phyloP scores from a whole-genome alignment of 75 land plant species.

The Pinus albicaulis region DNA sequence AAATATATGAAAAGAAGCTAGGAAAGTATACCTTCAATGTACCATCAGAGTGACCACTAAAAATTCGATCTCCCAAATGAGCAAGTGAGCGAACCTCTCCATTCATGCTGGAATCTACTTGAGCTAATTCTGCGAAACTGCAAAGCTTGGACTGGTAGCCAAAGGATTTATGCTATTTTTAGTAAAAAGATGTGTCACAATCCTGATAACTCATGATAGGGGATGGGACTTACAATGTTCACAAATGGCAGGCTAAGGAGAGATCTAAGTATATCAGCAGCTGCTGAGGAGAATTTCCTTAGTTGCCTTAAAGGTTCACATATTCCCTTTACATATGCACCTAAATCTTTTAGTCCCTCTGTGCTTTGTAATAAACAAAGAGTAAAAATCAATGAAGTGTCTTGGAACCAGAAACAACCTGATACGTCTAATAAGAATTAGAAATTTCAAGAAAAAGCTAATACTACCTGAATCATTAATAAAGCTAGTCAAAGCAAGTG shows the following conservation, averaged over 20 bases:
- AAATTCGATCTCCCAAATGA: conserved; percentile 34
- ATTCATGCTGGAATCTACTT: conserved; percentile 42
- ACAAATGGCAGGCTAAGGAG: conserved; percentile 30
- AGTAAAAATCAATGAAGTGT: background rate
- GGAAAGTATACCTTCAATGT: conserved; percentile 43
- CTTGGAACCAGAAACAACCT: background rate
- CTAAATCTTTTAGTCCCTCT: conserved; percentile 43
- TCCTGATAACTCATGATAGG: background rate
- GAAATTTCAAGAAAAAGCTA: background rate
- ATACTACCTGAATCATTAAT: conserved; percentile 44
- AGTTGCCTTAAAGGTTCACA: conserved; percentile 48
- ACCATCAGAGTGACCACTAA: conserved; percentile 72
- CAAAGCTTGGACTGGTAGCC: conserved; percentile 37
- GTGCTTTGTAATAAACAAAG: conserved; percentile 4
- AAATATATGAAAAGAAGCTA: background rate
- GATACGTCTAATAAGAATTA: background rate
- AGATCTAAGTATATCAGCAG: conserved; percentile 51
- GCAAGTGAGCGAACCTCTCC: conserved; percentile 47
- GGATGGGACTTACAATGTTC: conserved; percentile 42
- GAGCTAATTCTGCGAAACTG: conserved; percentile 41
- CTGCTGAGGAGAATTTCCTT: conserved; percentile 34
- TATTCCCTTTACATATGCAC: conserved; percentile 37
- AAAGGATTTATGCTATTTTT: background rate
- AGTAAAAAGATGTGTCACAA: background rate
- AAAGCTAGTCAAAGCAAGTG: conserved; percentile 53